Conservation (phyloP, 1,284 basidiomycete genomes). For the Rhizoctonia solani region DNA sequence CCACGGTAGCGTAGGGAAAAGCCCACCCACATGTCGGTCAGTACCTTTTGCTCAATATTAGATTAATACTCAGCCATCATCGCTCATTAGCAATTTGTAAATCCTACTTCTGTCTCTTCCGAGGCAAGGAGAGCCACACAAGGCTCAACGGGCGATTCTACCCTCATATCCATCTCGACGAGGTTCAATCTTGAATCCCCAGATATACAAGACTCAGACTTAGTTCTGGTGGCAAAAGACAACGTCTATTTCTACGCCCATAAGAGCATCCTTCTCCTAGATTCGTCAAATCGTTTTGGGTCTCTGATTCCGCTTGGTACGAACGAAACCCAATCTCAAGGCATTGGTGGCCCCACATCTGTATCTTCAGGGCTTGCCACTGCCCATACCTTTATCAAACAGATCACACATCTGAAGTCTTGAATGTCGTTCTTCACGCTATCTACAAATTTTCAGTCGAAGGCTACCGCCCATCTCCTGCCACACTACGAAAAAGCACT, state of each 20-base stretch:
- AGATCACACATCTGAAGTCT: slow-evolving; percentile 23
- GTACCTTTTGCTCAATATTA: neutral
- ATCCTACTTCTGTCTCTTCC: neutral
- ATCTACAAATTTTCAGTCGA: slow-evolving; percentile 36
- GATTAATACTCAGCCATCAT: too few species aligned
- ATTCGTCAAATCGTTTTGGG: slow-evolving; percentile 36
- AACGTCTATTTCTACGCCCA: slow-evolving; percentile 38
- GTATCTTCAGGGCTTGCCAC: neutral
- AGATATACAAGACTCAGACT: slow-evolving; percentile 31
- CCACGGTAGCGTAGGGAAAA: neutral
- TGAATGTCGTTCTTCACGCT: slow-evolving; percentile 38
- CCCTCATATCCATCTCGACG: slow-evolving; percentile 36
- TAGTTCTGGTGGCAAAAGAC: slow-evolving; percentile 36
- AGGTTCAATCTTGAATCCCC: slow-evolving; percentile 36
- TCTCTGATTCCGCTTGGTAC: neutral
- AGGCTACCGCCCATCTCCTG: slow-evolving; percentile 32
- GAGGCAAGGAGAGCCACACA: neutral
- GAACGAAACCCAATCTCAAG: neutral
- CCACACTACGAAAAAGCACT: slow-evolving; percentile 19
- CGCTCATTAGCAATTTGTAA: neutral
- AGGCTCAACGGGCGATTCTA: neutral
- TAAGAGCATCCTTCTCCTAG: slow-evolving; percentile 7
- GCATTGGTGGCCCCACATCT: neutral
- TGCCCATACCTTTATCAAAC: slow-evolving; percentile 18
- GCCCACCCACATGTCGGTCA: neutral